Evolutionary conservation across 768 basidiomycete genomes (phyloP).

Genomic region (Suillus hirtellus): DNA sequence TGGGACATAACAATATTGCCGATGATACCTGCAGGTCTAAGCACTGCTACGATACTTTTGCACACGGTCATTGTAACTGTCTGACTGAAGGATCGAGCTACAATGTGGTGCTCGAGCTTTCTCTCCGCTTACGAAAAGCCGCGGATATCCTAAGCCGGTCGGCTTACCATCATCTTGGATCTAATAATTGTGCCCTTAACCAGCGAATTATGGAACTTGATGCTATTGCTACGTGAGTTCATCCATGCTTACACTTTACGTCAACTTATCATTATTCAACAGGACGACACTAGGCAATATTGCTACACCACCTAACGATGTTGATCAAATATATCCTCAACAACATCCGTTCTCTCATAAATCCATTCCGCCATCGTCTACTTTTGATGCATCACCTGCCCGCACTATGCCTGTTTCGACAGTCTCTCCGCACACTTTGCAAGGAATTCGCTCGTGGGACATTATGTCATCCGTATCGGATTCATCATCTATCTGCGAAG

Average conservation of each 20-base stretch:
- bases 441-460: slow-evolving; percentile 22
- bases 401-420: slow-evolving; percentile 23
- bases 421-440: slow-evolving; percentile 20
- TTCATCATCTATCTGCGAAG: slow-evolving; percentile 45
- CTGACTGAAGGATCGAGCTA: slow-evolving; percentile 55
- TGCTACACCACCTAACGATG: slow-evolving; percentile 27
- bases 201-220: slow-evolving; percentile 54
- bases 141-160: slow-evolving; percentile 55
- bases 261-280: slow-evolving; percentile 15
- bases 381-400: neutral
- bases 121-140: slow-evolving; percentile 59
- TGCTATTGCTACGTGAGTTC: slow-evolving; percentile 50
- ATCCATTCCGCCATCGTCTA: neutral
- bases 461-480: slow-evolving; percentile 22
- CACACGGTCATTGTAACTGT: slow-evolving; percentile 54
- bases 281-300: slow-evolving; percentile 46
- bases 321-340: slow-evolving; percentile 15
- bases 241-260: neutral
- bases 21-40: slow-evolving; percentile 17
- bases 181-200: slow-evolving; percentile 35
- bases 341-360: slow-evolving; percentile 17
- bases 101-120: slow-evolving; percentile 63
- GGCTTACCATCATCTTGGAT: slow-evolving; percentile 36
- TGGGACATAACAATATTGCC: slow-evolving; percentile 7
- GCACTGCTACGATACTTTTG: slow-evolving; percentile 15